phyloP scores from a whole-genome alignment of 768 basidiomycete genomes.

The Agaricus blazei region DNA sequence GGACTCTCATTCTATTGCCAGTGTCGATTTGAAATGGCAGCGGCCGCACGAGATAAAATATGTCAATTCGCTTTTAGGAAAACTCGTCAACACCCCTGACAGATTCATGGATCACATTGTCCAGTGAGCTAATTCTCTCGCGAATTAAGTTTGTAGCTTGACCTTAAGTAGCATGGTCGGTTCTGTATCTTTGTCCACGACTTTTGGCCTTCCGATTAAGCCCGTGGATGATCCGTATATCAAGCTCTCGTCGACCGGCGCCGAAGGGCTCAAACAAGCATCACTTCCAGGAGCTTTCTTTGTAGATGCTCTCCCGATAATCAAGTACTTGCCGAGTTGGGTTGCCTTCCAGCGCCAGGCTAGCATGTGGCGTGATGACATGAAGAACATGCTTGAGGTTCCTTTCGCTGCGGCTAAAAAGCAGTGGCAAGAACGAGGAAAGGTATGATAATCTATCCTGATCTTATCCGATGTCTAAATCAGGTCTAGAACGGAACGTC shows the following conservation, averaged over 20 bases:
- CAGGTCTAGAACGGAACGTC: not conserved
- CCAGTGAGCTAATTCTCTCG: slow-evolving; percentile 4
- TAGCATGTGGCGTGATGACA: slow-evolving; percentile 31
- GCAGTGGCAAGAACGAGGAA: slow-evolving; percentile 18
- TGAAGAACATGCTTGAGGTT: slow-evolving; percentile 32
- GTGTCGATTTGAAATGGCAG: slow-evolving; percentile 20
- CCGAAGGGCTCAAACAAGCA: slow-evolving; percentile 45
- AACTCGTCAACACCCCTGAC: slow-evolving; percentile 24
- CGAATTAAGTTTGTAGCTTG: slow-evolving; percentile 1
- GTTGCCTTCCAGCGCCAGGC: slow-evolving; percentile 46
- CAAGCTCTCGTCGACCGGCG: slow-evolving; percentile 44
- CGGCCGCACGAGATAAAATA: slow-evolving; percentile 21
- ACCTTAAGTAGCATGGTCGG: slow-evolving; percentile 12
- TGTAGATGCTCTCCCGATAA: slow-evolving; percentile 35
- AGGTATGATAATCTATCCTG: slow-evolving; percentile 10
- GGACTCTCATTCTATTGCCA: slow-evolving; percentile 7
- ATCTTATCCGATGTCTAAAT: not conserved
- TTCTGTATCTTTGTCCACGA: slow-evolving; percentile 10
- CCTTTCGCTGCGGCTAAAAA: slow-evolving; percentile 41
- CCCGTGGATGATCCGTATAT: slow-evolving; percentile 42
- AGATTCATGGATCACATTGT: slow-evolving; percentile 23
- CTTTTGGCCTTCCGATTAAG: slow-evolving; percentile 6
- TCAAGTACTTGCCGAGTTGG: slow-evolving; percentile 50
- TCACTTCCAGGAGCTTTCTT: slow-evolving; percentile 45
- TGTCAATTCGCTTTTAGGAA: slow-evolving; percentile 24